phyloP scores from a whole-genome alignment of 2,329 filamentous ascomycete species.

The Stromatinia cepivora region DNA sequence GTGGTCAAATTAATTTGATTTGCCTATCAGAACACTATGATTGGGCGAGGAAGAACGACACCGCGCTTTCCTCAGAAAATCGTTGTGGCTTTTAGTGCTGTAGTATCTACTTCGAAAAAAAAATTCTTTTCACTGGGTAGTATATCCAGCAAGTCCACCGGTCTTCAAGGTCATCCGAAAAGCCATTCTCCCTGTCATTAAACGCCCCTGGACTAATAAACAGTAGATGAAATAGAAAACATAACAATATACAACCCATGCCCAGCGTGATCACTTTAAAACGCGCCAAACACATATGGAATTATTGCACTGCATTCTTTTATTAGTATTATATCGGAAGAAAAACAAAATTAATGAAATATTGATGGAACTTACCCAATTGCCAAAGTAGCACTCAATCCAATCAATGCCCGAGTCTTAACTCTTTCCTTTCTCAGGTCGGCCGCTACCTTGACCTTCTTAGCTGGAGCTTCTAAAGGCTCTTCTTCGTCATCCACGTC shows the following conservation, averaged over 20 bases:
- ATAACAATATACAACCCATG: slow-evolving; percentile 21
- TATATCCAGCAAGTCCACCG: slow-evolving; percentile 33
- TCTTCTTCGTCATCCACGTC: slow-evolving; percentile 16
- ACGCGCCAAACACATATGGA: slow-evolving; percentile 40
- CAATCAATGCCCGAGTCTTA: slow-evolving; percentile 79
- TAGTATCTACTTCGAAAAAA: slow-evolving; percentile 28
- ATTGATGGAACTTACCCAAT: slow-evolving; percentile 71
- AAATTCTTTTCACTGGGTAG: slow-evolving; percentile 26
- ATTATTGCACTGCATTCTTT: slow-evolving; percentile 37
- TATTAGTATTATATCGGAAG: slow-evolving; percentile 25
- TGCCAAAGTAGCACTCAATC: slow-evolving; percentile 81
- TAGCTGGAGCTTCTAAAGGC: slow-evolving; percentile 50
- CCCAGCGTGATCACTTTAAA: slow-evolving; percentile 28
- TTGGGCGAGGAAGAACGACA: slow-evolving; percentile 4
- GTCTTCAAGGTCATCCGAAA: slow-evolving; percentile 18
- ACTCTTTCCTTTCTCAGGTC: slow-evolving; percentile 84
- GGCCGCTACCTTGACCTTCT: slow-evolving; percentile 75
- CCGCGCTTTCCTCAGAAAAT: slow-evolving; percentile 1
- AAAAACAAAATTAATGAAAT: background rate
- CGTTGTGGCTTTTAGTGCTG: slow-evolving; percentile 18
- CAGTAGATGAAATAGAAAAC: slow-evolving; percentile 23
- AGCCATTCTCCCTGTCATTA: slow-evolving; percentile 27
- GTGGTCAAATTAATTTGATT: slow-evolving; percentile 22
- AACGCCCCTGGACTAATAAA: slow-evolving; percentile 24
- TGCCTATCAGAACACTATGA: slow-evolving; percentile 23